Conservation (phyloP, 345 rosid species). For the Bruguiera parviflora region DNA sequence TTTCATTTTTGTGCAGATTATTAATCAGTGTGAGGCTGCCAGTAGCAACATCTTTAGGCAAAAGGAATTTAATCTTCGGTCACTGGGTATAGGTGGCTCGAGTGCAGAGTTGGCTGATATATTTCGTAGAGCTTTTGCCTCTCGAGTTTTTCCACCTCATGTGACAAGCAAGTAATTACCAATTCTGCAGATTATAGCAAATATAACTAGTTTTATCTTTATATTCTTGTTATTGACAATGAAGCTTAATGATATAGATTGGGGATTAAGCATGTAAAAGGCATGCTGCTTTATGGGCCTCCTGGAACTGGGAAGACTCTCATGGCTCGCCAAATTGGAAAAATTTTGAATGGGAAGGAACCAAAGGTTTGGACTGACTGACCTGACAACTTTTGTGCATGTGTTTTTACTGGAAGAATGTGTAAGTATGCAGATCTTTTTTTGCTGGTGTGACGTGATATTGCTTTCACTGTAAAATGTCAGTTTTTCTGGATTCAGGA, state of each 20-base stretch:
- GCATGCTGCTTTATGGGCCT: slow-evolving; percentile 96
- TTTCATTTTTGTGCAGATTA: slow-evolving; percentile 49
- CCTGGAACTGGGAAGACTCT: slow-evolving; percentile 99
- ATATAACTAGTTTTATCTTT: slow-evolving; percentile 1
- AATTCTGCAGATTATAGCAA: slow-evolving; percentile 17
- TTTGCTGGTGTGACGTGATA: background rate
- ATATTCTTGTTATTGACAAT: slow-evolving; percentile 16
- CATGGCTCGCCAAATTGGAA: slow-evolving; percentile 99
- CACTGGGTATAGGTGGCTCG: slow-evolving; percentile 94
- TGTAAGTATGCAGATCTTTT: background rate
- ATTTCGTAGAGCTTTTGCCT: slow-evolving; percentile 98
- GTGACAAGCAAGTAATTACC: slow-evolving; percentile 76
- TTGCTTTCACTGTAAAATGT: background rate
- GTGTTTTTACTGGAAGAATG: background rate
- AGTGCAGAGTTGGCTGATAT: slow-evolving; percentile 97
- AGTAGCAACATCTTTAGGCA: slow-evolving; percentile 91
- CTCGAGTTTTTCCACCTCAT: slow-evolving; percentile 96
- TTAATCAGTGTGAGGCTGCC: slow-evolving; percentile 97
- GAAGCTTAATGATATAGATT: slow-evolving; percentile 53
- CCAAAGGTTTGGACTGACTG: slow-evolving; percentile 65
- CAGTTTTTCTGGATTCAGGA: background rate
- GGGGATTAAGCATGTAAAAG: slow-evolving; percentile 98
- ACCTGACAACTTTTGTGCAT: background rate
- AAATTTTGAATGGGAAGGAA: slow-evolving; percentile 94
- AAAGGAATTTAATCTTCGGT: slow-evolving; percentile 91